phyloP scores from a whole-genome alignment of 1,139 yeast species.

The Scheffersomyces titani region DNA sequence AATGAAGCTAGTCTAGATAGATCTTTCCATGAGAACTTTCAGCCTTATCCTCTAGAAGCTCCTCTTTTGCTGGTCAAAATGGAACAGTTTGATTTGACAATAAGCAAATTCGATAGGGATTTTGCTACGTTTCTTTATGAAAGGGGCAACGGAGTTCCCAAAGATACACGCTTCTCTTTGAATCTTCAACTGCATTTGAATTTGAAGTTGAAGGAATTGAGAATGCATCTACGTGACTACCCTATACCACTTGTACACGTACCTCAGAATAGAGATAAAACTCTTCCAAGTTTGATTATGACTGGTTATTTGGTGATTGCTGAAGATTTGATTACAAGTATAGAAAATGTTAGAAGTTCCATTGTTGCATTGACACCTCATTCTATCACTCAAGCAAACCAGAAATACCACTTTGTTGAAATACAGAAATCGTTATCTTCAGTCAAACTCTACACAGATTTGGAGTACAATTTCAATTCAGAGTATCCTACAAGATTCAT shows the following conservation, averaged over 20 bases:
- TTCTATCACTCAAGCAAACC: conserved; percentile 31
- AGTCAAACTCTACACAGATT: conserved; percentile 68
- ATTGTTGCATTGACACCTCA: conserved; percentile 57
- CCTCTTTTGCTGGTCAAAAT: conserved; percentile 63
- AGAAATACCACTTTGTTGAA: conserved; percentile 53
- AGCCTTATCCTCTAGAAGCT: conserved; percentile 62
- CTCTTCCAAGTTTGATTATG: conserved; percentile 32
- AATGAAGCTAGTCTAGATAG: conserved; percentile 45
- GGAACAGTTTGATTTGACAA: conserved; percentile 55
- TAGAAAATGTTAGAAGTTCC: conserved; percentile 57
- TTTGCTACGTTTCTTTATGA: conserved; percentile 64
- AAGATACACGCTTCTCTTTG: conserved; percentile 65
- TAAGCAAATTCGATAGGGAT: conserved; percentile 57
- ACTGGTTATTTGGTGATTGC: conserved; percentile 50
- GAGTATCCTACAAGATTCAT: conserved; percentile 65
- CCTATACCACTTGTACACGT: conserved; percentile 60
- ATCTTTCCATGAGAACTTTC: conserved; percentile 51
- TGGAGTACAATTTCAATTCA: conserved; percentile 58
- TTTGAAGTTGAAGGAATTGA: conserved; percentile 49
- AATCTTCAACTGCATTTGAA: conserved; percentile 62
- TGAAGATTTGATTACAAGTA: conserved; percentile 40
- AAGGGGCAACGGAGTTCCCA: conserved; percentile 83
- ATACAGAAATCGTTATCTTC: conserved; percentile 80
- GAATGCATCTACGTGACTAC: conserved; percentile 64
- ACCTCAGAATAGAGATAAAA: conserved; percentile 23